These are phyloP conservation scores for Nitzschia palea DNA, from an alignment of 108 stramenopile genomes.

Conservation along the genomic window DNA sequence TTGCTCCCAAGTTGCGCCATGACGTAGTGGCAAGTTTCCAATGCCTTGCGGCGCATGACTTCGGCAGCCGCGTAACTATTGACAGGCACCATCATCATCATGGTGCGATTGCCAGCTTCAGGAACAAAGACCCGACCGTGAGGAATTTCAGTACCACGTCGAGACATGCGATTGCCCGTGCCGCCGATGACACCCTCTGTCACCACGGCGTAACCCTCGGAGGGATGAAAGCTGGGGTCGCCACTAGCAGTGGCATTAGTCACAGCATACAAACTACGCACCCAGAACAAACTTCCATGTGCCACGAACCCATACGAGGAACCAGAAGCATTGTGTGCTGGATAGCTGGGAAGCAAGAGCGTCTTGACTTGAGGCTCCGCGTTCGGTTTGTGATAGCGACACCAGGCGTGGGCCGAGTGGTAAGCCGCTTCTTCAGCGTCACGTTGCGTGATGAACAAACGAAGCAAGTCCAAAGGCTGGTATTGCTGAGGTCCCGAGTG, in stretches of 20 bases:
- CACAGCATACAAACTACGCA: conserved; percentile 24
- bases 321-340: conserved; percentile 7
- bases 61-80: not conserved
- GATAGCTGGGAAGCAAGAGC: conserved; percentile 24
- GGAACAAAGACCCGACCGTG: conserved; percentile 42
- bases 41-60: conserved; percentile 5
- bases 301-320: conserved; percentile 38
- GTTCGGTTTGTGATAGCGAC: conserved; percentile 2
- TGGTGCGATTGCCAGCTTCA: not conserved
- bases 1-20: conserved; percentile 5
- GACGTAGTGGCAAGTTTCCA: conserved; percentile 13
- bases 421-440: conserved; percentile 49
- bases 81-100: not conserved
- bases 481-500: conserved; percentile 33
- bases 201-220: conserved; percentile 25
- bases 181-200: conserved; percentile 48
- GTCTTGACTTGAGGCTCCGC: conserved; percentile 19
- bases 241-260: not conserved
- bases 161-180: conserved; percentile 36
- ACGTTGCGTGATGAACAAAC: conserved; percentile 29
- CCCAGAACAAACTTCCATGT: conserved; percentile 34
- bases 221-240: not conserved
- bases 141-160: conserved; percentile 36
- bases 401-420: conserved; percentile 39
- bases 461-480: conserved; percentile 30